Evolutionary conservation across 1,139 yeast species (phyloP), one percentile per base, ranked within the genome.

Genomic region (Scheffersomyces titani): DNA sequence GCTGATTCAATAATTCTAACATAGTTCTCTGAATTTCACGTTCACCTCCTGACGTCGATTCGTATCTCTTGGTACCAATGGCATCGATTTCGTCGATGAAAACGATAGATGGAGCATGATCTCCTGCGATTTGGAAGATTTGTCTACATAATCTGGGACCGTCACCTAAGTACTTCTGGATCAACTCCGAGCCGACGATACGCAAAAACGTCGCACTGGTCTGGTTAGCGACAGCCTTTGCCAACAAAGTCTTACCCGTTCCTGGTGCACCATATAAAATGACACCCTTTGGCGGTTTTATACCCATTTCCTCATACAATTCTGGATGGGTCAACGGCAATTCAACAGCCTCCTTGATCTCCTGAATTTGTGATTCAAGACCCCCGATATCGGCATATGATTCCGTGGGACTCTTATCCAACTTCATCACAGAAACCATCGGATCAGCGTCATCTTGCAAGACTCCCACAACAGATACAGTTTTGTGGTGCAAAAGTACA

Each of bases 81-180:
- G 99, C 99, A 76, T 96, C 99, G 70, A 96, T 94, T 78, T 96
- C 99, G 76, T 96, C 99, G 65, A 96, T 96, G 70, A 96, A 96
- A 48, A 96, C 98, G 78, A 96, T 96, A 9, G 97, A 89, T 50
- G 99, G 99, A 0, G 99, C 98, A 72, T 93, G 89, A 63, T 96
- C 99, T 18, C 94, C 96, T 4, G 99, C 99, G 56, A 92, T 91
- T 73, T 92, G 96, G 82, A 96, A 96, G 62, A 96, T 88, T 69
- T 96, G 98, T 71, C 99, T 85, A 71, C 92, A 88, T 67, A 96
- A 83, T 67, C 98, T 84, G 55, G 99, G 99, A 58, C 99, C 99
- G 72, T 96, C 99, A 71, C 99, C 99, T 51, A 96, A 81, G 69
- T 96, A 96, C 73, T 96, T 96, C 72, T 94, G 99, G 71, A 96